Conservation (phyloP, 2,329 filamentous ascomycete species). For the Fusarium nygamai region DNA sequence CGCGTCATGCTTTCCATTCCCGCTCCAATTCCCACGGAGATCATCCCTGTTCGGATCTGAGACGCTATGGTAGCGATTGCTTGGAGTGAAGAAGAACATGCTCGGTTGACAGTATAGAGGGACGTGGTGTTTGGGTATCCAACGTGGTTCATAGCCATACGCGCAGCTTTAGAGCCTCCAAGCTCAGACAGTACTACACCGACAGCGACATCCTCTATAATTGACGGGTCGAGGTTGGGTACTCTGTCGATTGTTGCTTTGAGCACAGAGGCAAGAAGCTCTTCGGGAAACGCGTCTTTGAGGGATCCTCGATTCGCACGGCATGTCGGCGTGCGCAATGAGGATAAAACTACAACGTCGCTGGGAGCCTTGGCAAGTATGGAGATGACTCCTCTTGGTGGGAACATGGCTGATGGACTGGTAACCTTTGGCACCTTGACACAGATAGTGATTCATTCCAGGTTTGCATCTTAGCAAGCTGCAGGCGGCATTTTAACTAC, state of each 20-base stretch:
- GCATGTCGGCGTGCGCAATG: slow-evolving; percentile 88
- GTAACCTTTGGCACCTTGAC: neutral
- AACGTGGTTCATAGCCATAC: slow-evolving; percentile 89
- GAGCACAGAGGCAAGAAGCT: slow-evolving; percentile 77
- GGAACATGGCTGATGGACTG: neutral
- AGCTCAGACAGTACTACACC: slow-evolving; percentile 92
- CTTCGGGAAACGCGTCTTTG: slow-evolving; percentile 89
- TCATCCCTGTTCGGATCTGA: slow-evolving; percentile 76
- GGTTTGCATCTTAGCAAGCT: neutral
- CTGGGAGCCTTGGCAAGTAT: slow-evolving; percentile 76
- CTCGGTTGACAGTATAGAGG: slow-evolving; percentile 89
- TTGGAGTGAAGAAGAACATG: slow-evolving; percentile 81
- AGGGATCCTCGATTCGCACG: slow-evolving; percentile 84
- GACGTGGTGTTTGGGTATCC: slow-evolving; percentile 77
- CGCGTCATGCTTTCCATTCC: slow-evolving; percentile 97
- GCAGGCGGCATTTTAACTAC: neutral
- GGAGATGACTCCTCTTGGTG: neutral
- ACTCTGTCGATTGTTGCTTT: slow-evolving; percentile 56
- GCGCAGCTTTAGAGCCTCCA: slow-evolving; percentile 87
- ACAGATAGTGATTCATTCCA: neutral
- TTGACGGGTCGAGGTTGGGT: slow-evolving; percentile 70
- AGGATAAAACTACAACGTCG: slow-evolving; percentile 88
- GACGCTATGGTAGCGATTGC: slow-evolving; percentile 79
- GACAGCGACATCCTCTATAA: slow-evolving; percentile 78
- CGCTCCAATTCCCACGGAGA: slow-evolving; percentile 80